phyloP scores from a whole-genome alignment of 768 basidiomycete species.

The Auriscalpium vulgare region DNA sequence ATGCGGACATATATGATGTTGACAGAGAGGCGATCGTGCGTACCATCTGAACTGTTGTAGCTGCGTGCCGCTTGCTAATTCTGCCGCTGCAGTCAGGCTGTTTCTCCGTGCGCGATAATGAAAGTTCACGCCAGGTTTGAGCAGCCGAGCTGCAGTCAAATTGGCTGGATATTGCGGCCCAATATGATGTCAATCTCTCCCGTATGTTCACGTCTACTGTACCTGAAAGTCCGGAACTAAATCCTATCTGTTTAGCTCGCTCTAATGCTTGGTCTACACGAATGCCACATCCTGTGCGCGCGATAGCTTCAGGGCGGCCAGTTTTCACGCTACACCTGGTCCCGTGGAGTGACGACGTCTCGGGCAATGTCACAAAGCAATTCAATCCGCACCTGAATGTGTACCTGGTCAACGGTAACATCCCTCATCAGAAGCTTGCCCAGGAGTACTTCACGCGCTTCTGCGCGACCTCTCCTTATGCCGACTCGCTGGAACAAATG shows the following conservation, averaged over 20 bases:
- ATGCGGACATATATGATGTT: slow-evolving; percentile 1
- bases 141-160: no score
- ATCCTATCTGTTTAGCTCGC: background rate
- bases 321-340: slow-evolving; percentile 10
- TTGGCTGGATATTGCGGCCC: no score
- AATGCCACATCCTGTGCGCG: slow-evolving; percentile 5
- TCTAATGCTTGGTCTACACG: background rate
- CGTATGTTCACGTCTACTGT: no score
- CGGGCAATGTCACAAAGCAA: slow-evolving; percentile 28
- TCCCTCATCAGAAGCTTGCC: slow-evolving; percentile 19
- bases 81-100: no score
- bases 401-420: slow-evolving; percentile 23
- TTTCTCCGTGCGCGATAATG: no score
- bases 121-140: no score
- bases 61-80: background rate
- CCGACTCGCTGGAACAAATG: slow-evolving; percentile 25
- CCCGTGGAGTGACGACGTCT: slow-evolving; percentile 27
- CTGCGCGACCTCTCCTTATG: slow-evolving; percentile 24
- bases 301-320: slow-evolving; percentile 7
- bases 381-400: slow-evolving; percentile 29
- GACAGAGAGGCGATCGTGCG: background rate
- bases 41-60: no score
- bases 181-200: no score
- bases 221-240: no score
- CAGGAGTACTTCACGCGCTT: slow-evolving; percentile 29